Base-by-base conservation (phyloP, 192 early-diverging fungal species). In the Coemansia sp. region DNA sequence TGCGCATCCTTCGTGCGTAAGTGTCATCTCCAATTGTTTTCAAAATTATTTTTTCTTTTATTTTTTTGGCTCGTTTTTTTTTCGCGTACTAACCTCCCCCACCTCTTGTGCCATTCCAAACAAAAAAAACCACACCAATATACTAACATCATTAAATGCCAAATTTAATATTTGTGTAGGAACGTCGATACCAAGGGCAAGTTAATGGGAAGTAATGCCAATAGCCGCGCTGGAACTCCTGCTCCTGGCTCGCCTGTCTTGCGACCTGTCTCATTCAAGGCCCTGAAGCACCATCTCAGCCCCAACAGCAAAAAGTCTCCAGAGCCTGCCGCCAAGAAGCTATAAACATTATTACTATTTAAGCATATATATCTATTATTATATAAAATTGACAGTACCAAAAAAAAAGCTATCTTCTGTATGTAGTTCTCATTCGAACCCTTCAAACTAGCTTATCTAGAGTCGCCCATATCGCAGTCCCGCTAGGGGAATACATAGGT, bases 1-100 rank as follows among this genome's bases (percentile, higher is more conserved):
- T 93, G 86, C 92, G 92, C 68, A 86, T 93, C 59, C 79, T 93
- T 62, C 79, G 87, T 51, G 87, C 91, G 65, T 86, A 79, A 78
- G 78, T 38, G 36, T 72, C 71, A 16, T 43, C 36, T 18, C 60
- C 52, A 44, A 9, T 38, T 38, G 36, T 6, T 38, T 38, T 38
- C 36, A 12, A 27, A 27, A 27, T 6, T 10, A 12, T 51, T 31
- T 34, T 18, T 42, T 61, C n/a, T 54, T n/a, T 47, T 65, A 43
- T 65, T 57, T 59, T 66, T 47, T 42, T 31, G 20, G n/a, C 29
- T 27, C 27, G 27, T 38, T 42, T 64, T 41, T 24, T n/a, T 70
- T n/a, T 18, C 4, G 38, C 65, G 24, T 16, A 20, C 7, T 18
- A 9, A 13, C 22, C 5, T 18, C 31, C 5, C 29, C 51, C 38